These are phyloP conservation scores for Crotalaria pallida DNA, from an alignment of 306 rosid genomes.

Conservation along the genomic window DNA sequence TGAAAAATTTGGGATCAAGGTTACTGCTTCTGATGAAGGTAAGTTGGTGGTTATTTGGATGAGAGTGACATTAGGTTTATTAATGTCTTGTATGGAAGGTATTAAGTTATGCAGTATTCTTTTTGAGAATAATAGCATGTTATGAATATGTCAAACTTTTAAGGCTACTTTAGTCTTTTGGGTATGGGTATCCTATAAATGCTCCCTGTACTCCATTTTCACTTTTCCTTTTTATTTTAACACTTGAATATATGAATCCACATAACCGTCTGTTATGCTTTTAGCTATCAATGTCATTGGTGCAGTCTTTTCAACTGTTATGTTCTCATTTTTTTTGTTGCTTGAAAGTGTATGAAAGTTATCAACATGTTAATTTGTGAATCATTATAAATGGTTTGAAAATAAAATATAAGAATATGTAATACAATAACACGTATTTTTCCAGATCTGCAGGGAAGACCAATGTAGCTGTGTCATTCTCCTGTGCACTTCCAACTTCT, in stretches of 20 bases:
- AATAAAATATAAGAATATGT: not conserved
- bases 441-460: slow-evolving; percentile 85
- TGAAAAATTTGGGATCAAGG: slow-evolving; percentile 27
- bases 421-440: not conserved
- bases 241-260: too few relatives aligned
- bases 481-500: slow-evolving; percentile 55
- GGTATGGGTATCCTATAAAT: not conserved
- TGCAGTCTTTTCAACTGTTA: too few relatives aligned
- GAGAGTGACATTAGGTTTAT: slow-evolving; percentile 64
- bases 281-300: too few relatives aligned
- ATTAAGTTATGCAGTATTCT: slow-evolving; percentile 12
- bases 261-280: too few relatives aligned
- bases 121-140: not conserved
- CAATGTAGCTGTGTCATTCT: slow-evolving; percentile 61
- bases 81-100: slow-evolving; percentile 84
- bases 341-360: not conserved
- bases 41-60: slow-evolving; percentile 34
- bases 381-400: slow-evolving; percentile 1
- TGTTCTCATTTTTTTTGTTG: not conserved
- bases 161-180: not conserved
- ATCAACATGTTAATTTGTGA: not conserved
- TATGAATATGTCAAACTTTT: not conserved
- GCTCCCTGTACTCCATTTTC: too few relatives aligned
- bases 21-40: slow-evolving; percentile 41
- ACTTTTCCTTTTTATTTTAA: too few relatives aligned